These are phyloP conservation scores for Oryza glaberrima DNA, from an alignment of 176 grass and related monocot genomes.

Conservation along the genomic window DNA sequence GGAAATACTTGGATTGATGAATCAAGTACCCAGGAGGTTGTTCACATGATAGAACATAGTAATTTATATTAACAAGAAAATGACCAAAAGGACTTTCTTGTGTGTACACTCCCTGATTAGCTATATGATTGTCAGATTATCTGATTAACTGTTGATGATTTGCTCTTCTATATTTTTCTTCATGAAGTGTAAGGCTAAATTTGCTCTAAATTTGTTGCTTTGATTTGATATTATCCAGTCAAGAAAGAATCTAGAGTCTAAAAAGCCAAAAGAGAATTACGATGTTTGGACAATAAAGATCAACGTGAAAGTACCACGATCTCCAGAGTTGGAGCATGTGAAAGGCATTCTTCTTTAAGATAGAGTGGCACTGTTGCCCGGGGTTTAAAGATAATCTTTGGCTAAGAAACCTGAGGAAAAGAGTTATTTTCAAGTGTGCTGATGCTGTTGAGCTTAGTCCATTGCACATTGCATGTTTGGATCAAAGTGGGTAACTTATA, in stretches of 20 bases:
- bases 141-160: constrained; percentile 36
- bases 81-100: constrained; percentile 22
- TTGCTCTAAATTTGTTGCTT: constrained; percentile 66
- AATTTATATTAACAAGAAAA: constrained; percentile 38
- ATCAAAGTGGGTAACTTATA: constrained; percentile 56
- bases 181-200: constrained; percentile 38
- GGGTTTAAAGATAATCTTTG: constrained; percentile 70
- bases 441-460: constrained; percentile 64
- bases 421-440: constrained; percentile 56
- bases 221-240: constrained; percentile 80
- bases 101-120: constrained; percentile 32
- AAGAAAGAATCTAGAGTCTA: constrained; percentile 71
- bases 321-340: constrained; percentile 64
- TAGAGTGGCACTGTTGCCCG: constrained; percentile 45
- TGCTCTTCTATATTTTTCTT: constrained; percentile 38
- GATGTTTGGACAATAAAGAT: constrained; percentile 66
- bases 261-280: constrained; percentile 73
- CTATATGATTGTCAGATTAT: constrained; percentile 26
- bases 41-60: background rate
- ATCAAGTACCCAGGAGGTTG: background rate
- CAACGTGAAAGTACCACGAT: constrained; percentile 61
- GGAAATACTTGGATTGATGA: background rate
- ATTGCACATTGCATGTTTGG: constrained; percentile 64
- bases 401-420: constrained; percentile 77
- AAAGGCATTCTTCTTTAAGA: constrained; percentile 59